Conservation (phyloP, 805 yeast species). For the Allodekkera sacchari region DNA sequence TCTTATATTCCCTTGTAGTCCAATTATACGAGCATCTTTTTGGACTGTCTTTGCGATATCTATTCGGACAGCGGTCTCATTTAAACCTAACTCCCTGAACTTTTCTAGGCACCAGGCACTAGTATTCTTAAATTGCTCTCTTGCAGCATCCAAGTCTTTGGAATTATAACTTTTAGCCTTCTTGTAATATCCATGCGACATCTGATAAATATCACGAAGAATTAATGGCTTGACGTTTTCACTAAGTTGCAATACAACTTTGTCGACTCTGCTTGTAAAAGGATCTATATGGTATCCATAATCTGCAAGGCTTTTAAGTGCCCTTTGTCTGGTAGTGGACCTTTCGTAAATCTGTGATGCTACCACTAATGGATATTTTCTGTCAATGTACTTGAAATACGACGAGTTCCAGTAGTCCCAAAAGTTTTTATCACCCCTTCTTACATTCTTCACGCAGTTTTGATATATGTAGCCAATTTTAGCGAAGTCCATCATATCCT, state of each 20-base stretch:
- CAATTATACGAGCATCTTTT: conserved; percentile 8
- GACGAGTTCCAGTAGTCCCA: conserved; percentile 24
- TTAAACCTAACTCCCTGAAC: conserved; percentile 9
- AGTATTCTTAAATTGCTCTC: conserved; percentile 8
- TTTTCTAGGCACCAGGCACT: conserved; percentile 18
- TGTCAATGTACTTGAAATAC: conserved; percentile 24
- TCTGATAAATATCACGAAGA: conserved; percentile 21
- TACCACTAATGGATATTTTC: conserved; percentile 15
- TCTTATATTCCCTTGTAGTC: no score
- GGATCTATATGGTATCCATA: conserved; percentile 19
- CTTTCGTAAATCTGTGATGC: conserved; percentile 18
- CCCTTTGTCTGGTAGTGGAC: background rate
- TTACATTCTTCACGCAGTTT: conserved; percentile 7
- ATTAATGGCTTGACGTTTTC: conserved; percentile 11
- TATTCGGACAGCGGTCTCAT: conserved; percentile 4
- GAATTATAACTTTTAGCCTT: conserved; percentile 7
- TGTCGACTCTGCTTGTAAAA: conserved; percentile 16
- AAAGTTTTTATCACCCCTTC: conserved; percentile 13
- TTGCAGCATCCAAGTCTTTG: conserved; percentile 6
- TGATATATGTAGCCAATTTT: conserved; percentile 16
- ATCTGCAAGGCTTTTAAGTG: conserved; percentile 11
- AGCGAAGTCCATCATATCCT: conserved; percentile 16
- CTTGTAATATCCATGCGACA: conserved; percentile 13
- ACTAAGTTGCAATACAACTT: conserved; percentile 15
- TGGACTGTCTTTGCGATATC: conserved; percentile 15